Conservation (phyloP, 257 asterid species). For the Jacaranda mimosifolia region DNA sequence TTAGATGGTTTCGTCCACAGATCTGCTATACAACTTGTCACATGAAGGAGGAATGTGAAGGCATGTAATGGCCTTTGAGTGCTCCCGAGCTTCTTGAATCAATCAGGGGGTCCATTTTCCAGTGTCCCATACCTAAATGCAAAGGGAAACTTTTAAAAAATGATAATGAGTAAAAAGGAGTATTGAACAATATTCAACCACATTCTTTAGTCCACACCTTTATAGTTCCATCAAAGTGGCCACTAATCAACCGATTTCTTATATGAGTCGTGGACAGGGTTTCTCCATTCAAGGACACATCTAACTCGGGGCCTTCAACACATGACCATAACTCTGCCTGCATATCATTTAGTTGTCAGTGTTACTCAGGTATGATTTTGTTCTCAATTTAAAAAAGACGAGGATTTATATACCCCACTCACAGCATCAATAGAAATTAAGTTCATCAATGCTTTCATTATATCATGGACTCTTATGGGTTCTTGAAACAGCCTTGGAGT, state of each 20-base stretch:
- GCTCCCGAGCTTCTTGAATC: conserved; percentile 81
- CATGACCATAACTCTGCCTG: conserved; percentile 88
- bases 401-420: conserved; percentile 42
- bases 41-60: conserved; percentile 62
- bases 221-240: conserved; percentile 87
- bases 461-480: conserved; percentile 43
- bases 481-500: too few relatives aligned
- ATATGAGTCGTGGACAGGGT: conserved; percentile 65
- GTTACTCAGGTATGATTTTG: not conserved
- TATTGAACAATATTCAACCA: not conserved
- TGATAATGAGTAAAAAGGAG: not conserved
- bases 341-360: conserved; percentile 21
- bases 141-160: not conserved
- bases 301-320: conserved; percentile 73
- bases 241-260: conserved; percentile 61
- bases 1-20: conserved; percentile 83
- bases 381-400: not conserved
- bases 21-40: conserved; percentile 73
- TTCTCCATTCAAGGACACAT: conserved; percentile 75
- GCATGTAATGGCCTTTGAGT: conserved; percentile 77
- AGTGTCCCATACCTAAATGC: conserved; percentile 75
- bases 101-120: conserved; percentile 62
- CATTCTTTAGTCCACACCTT: conserved; percentile 50
- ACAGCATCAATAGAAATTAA: conserved; percentile 72
- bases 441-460: conserved; percentile 76